Percentiles rank a stretch among this genome's conserved stretches.
Evolutionary conservation across 116 monocot genomes (phyloP).

Genomic region (Zostera marina): DNA sequence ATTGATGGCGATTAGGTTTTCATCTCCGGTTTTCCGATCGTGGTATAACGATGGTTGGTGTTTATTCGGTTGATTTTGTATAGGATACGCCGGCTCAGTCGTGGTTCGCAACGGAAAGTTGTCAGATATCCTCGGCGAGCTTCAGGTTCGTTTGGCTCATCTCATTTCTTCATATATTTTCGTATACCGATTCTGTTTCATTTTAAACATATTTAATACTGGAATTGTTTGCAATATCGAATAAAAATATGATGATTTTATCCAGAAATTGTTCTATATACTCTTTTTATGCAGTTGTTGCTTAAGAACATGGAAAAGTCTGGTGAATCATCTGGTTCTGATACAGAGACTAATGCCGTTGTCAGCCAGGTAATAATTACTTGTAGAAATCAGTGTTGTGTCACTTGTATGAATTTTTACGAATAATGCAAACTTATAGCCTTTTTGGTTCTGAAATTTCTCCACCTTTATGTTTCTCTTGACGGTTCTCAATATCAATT

Average conservation of each 20-base stretch:
- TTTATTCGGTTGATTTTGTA: neutral
- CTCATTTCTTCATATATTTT: neutral
- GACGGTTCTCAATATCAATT: neutral
- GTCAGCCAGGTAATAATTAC: slow-evolving; percentile 33
- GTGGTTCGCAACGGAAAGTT: slow-evolving; percentile 47
- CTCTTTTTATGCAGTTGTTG: slow-evolving; percentile 17
- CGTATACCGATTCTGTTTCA: neutral
- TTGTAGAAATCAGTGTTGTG: neutral
- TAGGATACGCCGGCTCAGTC: slow-evolving; percentile 50
- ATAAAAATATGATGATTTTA: neutral
- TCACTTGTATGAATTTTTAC: neutral
- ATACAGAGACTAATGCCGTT: slow-evolving; percentile 28
- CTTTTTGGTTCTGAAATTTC: neutral
- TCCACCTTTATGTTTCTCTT: neutral
- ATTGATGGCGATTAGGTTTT: neutral
- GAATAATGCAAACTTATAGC: neutral
- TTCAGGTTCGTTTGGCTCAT: slow-evolving; percentile 28
- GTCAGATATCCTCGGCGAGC: slow-evolving; percentile 49
- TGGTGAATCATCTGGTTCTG: slow-evolving; percentile 20
- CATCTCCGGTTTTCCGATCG: neutral
- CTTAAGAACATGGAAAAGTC: slow-evolving; percentile 30
- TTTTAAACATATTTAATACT: neutral
- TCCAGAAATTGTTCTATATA: neutral
- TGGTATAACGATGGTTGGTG: neutral
- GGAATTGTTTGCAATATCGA: neutral